Conservation (phyloP, 208 protist genomes). For the Strigomonas culicis region DNA sequence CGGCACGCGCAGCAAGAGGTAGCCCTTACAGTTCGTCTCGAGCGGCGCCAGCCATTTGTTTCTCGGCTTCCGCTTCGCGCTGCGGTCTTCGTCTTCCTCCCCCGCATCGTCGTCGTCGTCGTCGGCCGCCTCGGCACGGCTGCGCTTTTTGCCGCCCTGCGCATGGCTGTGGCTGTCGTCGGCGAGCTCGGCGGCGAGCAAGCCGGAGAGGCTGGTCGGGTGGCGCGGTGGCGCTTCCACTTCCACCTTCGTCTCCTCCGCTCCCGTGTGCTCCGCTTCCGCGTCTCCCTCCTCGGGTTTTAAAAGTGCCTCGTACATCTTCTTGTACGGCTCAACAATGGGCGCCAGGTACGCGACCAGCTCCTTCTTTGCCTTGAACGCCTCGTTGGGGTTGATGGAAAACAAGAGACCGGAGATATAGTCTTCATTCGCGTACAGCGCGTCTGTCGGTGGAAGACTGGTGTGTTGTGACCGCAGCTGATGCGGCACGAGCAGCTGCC, state of each 20-base stretch:
- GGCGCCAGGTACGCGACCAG: too few species aligned
- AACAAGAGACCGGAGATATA: constrained; percentile 1
- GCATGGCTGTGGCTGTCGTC: background rate
- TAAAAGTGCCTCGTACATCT: background rate
- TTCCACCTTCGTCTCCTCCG: background rate
- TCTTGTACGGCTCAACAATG: background rate
- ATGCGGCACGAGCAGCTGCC: constrained; percentile 56
- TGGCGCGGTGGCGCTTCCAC: background rate
- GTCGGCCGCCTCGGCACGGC: background rate
- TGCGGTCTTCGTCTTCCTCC: constrained; percentile 4
- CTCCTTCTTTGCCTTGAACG: background rate
- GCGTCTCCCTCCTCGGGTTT: background rate
- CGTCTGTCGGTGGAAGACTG: background rate
- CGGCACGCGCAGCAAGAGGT: constrained; percentile 59
- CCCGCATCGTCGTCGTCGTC: constrained; percentile 15
- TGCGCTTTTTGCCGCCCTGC: background rate
- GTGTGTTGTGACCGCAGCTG: constrained; percentile 6
- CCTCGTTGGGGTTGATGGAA: constrained; percentile 5
- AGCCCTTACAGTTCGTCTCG: constrained; percentile 66
- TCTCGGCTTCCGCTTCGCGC: background rate
- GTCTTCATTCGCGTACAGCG: background rate
- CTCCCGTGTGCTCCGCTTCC: too few species aligned
- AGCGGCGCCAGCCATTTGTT: constrained; percentile 42
- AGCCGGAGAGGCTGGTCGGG: constrained; percentile 15
- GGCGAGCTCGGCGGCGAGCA: constrained; percentile 26